Evolutionary conservation across 2,329 filamentous ascomycete genomes (phyloP).

Genomic region (Fusarium tricinctum): DNA sequence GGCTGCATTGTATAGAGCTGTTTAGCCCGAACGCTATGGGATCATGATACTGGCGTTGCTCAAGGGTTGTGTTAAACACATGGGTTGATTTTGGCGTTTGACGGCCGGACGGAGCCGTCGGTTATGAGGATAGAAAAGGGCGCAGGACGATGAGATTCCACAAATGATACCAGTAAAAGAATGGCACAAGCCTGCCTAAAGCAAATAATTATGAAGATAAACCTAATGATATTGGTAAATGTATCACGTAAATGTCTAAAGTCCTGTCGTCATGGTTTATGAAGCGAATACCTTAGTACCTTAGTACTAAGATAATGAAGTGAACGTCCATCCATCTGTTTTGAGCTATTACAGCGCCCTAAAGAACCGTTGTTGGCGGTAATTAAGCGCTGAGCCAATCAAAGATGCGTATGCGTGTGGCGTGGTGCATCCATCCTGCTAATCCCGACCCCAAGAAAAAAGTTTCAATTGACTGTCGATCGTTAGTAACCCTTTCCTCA

Average conservation of each 20-base stretch:
- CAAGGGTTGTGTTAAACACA: conserved; percentile 30
- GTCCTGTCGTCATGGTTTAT: not conserved
- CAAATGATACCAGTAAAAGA: conserved; percentile 41
- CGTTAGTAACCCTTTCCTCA: conserved; percentile 48
- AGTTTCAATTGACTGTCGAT: conserved; percentile 46
- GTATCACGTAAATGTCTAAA: not conserved
- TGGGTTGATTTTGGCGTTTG: conserved; percentile 43
- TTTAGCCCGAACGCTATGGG: conserved; percentile 8
- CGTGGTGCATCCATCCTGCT: conserved; percentile 40
- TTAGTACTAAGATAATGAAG: too few relatives aligned
- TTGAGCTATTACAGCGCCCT: conserved; percentile 22
- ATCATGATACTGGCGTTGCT: conserved; percentile 40
- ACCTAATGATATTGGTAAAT: not conserved
- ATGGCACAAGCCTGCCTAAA: conserved; percentile 10
- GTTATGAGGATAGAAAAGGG: conserved; percentile 39
- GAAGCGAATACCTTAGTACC: too few relatives aligned
- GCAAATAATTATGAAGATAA: conserved; percentile 3
- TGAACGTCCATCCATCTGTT: not conserved
- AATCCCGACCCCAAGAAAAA: conserved; percentile 50
- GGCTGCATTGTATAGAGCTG: conserved; percentile 22
- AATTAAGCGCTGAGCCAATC: conserved; percentile 39
- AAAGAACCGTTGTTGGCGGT: conserved; percentile 20
- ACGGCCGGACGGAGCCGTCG: conserved; percentile 28
- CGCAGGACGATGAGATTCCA: conserved; percentile 30
- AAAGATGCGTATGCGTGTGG: conserved; percentile 42